Conservation (phyloP, 192 early-diverging fungal genomes). For the Umbelopsis isabellina region DNA sequence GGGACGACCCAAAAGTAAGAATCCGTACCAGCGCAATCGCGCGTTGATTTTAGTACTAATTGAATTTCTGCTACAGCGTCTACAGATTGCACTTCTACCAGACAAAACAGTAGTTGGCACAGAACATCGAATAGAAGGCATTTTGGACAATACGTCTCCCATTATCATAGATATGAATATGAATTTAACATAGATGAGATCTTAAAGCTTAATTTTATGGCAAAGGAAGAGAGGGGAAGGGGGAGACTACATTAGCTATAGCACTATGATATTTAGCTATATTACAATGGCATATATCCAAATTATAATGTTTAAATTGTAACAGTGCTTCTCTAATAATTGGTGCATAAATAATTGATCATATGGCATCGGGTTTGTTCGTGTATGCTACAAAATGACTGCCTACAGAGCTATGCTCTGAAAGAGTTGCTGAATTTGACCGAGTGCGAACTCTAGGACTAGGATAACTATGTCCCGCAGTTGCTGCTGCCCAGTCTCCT, state of each 20-base stretch:
- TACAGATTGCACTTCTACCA: constrained; percentile 10
- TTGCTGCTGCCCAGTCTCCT: no score
- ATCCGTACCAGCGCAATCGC: neutral
- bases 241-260: neutral
- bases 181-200: neutral
- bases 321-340: neutral
- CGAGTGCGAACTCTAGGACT: neutral
- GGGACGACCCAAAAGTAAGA: constrained; percentile 29
- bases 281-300: neutral
- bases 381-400: neutral
- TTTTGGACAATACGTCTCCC: constrained; percentile 17
- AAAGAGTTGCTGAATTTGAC: neutral
- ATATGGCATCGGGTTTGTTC: constrained; percentile 2
- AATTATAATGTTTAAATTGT: neutral
- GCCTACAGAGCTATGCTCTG: constrained; percentile 2
- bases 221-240: neutral
- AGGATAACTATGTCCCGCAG: neutral
- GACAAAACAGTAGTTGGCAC: neutral
- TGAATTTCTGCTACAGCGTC: neutral
- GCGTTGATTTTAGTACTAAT: neutral
- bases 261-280: neutral
- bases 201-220: neutral
- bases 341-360: neutral
- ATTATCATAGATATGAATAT: constrained; percentile 24
- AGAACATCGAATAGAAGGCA: constrained; percentile 12